phyloP scores from a whole-genome alignment of 2,329 filamentous ascomycete genomes.

The Aspergillus fijiensis region DNA sequence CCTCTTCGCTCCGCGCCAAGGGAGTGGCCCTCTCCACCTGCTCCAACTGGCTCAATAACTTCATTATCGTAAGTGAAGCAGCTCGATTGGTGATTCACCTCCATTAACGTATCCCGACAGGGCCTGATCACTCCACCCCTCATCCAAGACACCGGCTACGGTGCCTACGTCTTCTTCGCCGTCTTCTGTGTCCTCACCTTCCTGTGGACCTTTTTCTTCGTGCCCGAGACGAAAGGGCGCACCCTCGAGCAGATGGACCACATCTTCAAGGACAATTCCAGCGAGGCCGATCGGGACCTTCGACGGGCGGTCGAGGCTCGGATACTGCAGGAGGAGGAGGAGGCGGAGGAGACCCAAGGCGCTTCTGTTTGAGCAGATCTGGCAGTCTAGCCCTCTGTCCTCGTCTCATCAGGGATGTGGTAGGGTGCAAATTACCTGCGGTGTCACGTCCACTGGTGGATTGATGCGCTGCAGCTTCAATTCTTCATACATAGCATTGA shows the following conservation, averaged over 20 bases:
- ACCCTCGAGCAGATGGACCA: conserved; percentile 58
- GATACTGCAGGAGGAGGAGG: conserved; percentile 21
- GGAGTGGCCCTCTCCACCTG: conserved; percentile 65
- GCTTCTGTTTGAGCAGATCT: neutral
- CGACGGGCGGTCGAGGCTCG: conserved; percentile 35
- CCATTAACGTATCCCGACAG: conserved; percentile 13
- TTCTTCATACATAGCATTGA: neutral
- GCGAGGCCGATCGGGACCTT: conserved; percentile 30
- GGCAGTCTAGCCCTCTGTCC: neutral
- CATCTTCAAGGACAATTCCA: conserved; percentile 42
- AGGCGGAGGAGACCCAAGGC: neutral
- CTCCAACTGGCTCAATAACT: conserved; percentile 65
- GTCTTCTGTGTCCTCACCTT: conserved; percentile 53
- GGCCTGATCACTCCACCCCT: conserved; percentile 66
- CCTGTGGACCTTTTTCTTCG: conserved; percentile 54
- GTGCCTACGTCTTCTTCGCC: conserved; percentile 61
- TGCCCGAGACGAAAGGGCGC: conserved; percentile 59
- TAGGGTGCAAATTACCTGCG: neutral
- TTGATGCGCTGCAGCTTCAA: neutral
- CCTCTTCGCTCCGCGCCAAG: conserved; percentile 60
- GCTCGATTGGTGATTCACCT: conserved; percentile 20
- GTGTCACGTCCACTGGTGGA: neutral
- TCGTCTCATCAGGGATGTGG: neutral
- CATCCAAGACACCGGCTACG: conserved; percentile 56
- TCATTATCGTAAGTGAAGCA: conserved; percentile 50